Base-by-base conservation (phyloP, 2,329 filamentous ascomycete species). In the Pleoardoris graminearum region DNA sequence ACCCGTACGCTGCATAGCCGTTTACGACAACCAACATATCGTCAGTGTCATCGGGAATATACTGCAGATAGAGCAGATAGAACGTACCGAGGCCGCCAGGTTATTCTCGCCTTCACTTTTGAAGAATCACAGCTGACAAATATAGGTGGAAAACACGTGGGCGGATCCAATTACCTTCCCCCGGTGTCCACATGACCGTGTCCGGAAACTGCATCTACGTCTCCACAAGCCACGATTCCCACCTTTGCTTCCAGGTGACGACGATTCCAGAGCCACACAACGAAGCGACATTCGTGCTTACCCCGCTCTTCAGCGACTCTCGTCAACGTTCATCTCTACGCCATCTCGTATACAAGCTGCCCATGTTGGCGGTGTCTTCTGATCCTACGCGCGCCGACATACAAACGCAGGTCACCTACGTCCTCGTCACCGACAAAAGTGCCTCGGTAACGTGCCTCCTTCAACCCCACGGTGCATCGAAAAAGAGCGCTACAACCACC, bases 141-240 rank as follows among this genome's bases (percentile, higher is more conserved):
- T 29, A 5, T 19, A 76, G 73, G 59, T 80, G 78, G 73, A 64
- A 65, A 27, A 71, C 68, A 25, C 66, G 70, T 3, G 72, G 73
- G 22, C 66, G 70, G 16, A 72, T 71, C 51, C 63, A 69, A 10
- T 63, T 82, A 7, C 75, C 78, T 3, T 83, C 81, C 3, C 69
- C 76, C 1, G 82, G 77, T 3, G 70, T 81, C 6, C 75, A 79
- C 7, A 73, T 85, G 36, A 79, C 79, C 1, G 74, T 79, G 12
- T 68, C 73, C 7, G 69, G 70, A 2, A 70, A 74, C 1, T 75
- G 77, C 21, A 75, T 86, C 23, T 80, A 82, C 54, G 73, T 85
- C 41, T 80, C 82, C 1, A 85, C 82, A 1, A 67, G 76, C 2
- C 69, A 73, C 33, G 79, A 85, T 55, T 85, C 82, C 0, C 73